Conservation (phyloP, 2,329 filamentous ascomycete genomes). For the Colletotrichum graminicola region DNA sequence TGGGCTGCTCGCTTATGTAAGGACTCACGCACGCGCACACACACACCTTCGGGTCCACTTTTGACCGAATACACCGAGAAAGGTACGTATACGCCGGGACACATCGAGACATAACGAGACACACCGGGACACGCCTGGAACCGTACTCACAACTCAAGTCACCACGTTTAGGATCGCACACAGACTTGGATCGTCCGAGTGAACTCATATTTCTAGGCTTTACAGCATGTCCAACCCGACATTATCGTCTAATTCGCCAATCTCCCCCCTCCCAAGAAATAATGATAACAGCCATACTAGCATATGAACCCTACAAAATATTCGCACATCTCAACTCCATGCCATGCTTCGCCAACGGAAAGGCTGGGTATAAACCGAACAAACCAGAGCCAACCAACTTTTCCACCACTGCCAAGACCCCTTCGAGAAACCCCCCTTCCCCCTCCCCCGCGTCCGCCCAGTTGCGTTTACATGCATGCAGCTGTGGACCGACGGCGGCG, state of each 20-base stretch:
- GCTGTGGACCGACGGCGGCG: neutral
- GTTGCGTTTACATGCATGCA: conserved; percentile 19
- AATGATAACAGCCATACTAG: conserved; percentile 4
- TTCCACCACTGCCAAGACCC: conserved; percentile 14
- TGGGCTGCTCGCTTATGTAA: conserved; percentile 33
- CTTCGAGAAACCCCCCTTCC: neutral
- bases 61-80: conserved; percentile 7
- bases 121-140: neutral
- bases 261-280: neutral
- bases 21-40: neutral
- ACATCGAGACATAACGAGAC: too few species aligned
- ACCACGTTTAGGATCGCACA: neutral
- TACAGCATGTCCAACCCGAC: neutral
- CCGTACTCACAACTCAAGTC: too few species aligned
- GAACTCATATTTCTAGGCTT: neutral
- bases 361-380: conserved; percentile 43
- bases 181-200: neutral
- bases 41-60: neutral
- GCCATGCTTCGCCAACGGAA: conserved; percentile 41
- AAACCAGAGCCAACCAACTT: conserved; percentile 40
- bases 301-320: conserved; percentile 31
- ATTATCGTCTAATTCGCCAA: conserved; percentile 9
- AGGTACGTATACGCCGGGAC: too few species aligned
- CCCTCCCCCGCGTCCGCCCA: neutral
- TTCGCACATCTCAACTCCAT: conserved; percentile 43